Evolutionary conservation across 1,284 basidiomycete genomes (phyloP).

Genomic region (Ustilago trichophora): DNA sequence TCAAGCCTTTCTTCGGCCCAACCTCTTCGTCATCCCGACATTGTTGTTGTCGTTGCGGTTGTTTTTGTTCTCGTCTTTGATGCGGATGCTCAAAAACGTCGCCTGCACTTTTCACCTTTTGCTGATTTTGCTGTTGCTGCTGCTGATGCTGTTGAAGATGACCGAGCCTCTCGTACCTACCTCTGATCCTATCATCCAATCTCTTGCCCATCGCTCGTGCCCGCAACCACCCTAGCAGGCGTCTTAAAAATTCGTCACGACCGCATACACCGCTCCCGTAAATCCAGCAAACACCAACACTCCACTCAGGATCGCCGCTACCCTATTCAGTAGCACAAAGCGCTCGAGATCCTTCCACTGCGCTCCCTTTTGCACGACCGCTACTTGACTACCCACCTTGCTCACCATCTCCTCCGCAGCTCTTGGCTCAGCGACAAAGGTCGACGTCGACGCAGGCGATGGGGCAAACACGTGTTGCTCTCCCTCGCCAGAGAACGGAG

Average conservation of each 20-base stretch:
- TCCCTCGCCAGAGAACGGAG: background rate
- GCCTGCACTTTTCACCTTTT: no score
- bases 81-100: no score
- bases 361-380: no score
- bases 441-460: no score
- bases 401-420: no score
- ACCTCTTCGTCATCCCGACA: no score
- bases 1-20: constrained; percentile 4
- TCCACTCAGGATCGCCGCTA: constrained; percentile 42
- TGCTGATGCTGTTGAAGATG: constrained; percentile 20
- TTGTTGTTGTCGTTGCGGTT: no score
- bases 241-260: constrained; percentile 56
- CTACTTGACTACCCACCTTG: no score
- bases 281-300: constrained; percentile 49
- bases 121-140: background rate
- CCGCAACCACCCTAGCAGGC: constrained; percentile 49
- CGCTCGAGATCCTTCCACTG: constrained; percentile 45
- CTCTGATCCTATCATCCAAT: constrained; percentile 14
- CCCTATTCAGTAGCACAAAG: constrained; percentile 53
- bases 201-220: constrained; percentile 6
- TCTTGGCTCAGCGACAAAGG: background rate
- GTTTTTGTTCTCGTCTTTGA: no score
- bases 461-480: no score
- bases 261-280: constrained; percentile 43
- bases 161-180: constrained; percentile 39